Evolutionary conservation across 208 protist species (phyloP).

Genomic region (Crithidia brevicula): DNA sequence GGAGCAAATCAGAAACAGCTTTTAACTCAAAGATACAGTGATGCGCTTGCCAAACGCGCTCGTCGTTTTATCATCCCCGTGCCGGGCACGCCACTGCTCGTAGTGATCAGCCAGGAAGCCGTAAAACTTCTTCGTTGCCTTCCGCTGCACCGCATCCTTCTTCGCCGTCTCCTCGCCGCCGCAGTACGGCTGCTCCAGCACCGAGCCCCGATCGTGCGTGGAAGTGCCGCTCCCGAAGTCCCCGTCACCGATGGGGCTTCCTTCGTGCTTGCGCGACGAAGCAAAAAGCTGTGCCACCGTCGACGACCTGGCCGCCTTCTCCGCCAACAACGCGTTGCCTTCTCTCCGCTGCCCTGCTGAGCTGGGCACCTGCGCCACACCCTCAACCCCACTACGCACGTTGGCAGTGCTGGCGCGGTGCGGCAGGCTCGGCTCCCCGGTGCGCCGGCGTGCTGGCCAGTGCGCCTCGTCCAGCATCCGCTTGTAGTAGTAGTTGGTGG

Average conservation of each 20-base stretch:
- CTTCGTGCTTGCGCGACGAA: not conserved
- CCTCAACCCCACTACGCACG: not conserved
- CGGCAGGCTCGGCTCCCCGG: not conserved
- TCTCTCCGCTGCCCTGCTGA: not conserved
- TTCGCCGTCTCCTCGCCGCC: slow-evolving; percentile 48
- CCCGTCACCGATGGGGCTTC: not conserved
- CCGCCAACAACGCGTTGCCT: not conserved
- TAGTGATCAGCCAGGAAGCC: slow-evolving; percentile 39
- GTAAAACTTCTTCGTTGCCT: slow-evolving; percentile 37
- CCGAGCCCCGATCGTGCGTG: not conserved
- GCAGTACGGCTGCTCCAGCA: slow-evolving; percentile 49
- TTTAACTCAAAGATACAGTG: slow-evolving; percentile 20
- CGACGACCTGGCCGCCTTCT: not conserved
- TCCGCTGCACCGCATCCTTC: slow-evolving; percentile 11
- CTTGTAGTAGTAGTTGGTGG: slow-evolving; percentile 75
- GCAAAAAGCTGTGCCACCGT: not conserved
- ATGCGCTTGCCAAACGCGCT: slow-evolving; percentile 35
- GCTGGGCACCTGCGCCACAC: too few species aligned
- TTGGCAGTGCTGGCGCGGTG: not conserved
- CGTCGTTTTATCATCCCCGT: slow-evolving; percentile 24
- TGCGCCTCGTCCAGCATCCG: slow-evolving; percentile 33
- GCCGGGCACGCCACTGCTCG: slow-evolving; percentile 38
- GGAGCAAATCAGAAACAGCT: not conserved
- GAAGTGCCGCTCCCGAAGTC: not conserved
- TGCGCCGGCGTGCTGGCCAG: slow-evolving; percentile 6